phyloP scores from a whole-genome alignment of 192 early-diverging fungal genomes.

The Funneliformis mosseae region DNA sequence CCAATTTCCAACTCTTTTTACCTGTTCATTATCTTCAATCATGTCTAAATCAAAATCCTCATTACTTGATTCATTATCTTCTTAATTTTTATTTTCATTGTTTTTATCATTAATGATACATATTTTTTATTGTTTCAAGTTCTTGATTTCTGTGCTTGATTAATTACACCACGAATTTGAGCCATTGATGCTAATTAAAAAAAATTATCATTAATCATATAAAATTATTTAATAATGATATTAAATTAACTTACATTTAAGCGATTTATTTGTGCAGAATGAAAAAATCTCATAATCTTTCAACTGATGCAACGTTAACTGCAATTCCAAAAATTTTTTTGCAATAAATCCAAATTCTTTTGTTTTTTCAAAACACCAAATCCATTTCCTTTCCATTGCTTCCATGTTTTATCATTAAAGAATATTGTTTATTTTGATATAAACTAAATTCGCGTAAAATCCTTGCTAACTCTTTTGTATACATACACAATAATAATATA shows the following conservation, averaged over 20 bases:
- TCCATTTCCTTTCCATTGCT: conserved; percentile 7
- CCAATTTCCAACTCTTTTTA: no score
- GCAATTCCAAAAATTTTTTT: background rate
- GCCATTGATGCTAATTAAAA: no score
- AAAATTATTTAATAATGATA: no score
- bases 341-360: background rate
- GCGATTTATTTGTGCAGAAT: background rate
- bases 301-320: background rate
- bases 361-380: background rate
- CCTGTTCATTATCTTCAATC: no score
- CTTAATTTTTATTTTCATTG: no score
- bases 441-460: conserved; percentile 12
- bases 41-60: no score
- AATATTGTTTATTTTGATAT: conserved; percentile 21
- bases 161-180: no score
- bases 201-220: no score
- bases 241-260: conserved; percentile 8
- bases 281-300: conserved; percentile 16
- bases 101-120: no score
- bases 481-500: conserved; percentile 29
- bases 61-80: no score
- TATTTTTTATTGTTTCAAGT: no score
- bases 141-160: no score
- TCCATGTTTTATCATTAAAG: conserved; percentile 8
- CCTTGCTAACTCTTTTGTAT: background rate